Conservation (phyloP, 129 eudicot genomes). For the Deinandra increscens region DNA sequence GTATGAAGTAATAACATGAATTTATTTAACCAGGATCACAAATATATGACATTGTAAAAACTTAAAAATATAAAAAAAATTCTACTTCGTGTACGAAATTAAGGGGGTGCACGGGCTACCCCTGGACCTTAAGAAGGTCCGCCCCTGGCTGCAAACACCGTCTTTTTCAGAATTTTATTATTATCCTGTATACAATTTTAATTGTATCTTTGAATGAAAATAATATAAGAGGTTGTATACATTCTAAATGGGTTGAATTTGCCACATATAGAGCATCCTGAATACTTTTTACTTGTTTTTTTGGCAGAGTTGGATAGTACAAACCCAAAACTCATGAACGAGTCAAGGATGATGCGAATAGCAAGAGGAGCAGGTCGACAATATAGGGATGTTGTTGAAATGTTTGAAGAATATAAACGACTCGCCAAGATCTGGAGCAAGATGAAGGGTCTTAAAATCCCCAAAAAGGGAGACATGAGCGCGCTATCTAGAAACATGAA, state of each 20-base stretch:
- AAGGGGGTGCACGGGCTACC: no score
- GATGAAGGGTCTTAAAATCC: conserved; percentile 97
- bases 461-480: conserved; percentile 93
- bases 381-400: conserved; percentile 71
- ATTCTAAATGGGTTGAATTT: neutral
- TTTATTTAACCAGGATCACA: no score
- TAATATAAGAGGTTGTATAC: no score
- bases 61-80: no score
- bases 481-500: conserved; percentile 83
- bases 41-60: no score
- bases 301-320: conserved; percentile 88
- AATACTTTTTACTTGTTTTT: neutral
- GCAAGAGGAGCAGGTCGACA: conserved; percentile 94
- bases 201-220: no score
- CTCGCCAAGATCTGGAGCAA: conserved; percentile 92
- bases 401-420: conserved; percentile 93
- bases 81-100: no score
- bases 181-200: neutral
- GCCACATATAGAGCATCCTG: neutral
- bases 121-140: no score
- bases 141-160: no score
- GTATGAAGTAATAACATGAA: no score
- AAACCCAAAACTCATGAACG: conserved; percentile 82
- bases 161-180: no score
- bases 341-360: conserved; percentile 85